phyloP scores from a whole-genome alignment of 2,329 filamentous ascomycete species.

The Aspergillaceae sp. region DNA sequence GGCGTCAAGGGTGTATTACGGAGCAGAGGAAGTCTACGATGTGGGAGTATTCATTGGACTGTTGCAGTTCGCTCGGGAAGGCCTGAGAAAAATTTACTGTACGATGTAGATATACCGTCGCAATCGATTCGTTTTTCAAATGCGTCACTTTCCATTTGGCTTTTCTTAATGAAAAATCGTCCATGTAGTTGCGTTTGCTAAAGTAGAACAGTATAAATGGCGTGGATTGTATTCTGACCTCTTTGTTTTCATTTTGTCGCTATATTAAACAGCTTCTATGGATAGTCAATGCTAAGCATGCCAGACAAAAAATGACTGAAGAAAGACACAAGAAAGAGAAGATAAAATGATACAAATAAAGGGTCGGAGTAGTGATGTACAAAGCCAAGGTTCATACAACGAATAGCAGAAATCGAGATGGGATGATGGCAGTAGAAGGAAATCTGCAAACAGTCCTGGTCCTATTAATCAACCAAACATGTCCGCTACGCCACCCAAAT shows the following conservation, averaged over 20 bases:
- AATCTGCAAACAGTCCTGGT: neutral
- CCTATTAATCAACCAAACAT: slow-evolving; percentile 39
- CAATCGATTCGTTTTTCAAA: slow-evolving; percentile 17
- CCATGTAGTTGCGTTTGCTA: too few species aligned
- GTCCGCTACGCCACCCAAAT: slow-evolving; percentile 45
- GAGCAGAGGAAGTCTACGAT: too few species aligned
- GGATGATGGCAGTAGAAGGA: too few species aligned
- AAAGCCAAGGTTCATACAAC: neutral
- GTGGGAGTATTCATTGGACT: neutral
- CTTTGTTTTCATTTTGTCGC: slow-evolving; percentile 3
- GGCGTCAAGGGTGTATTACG: neutral
- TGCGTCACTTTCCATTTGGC: too few species aligned
- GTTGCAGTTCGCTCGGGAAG: neutral
- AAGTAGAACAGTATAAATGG: too few species aligned
- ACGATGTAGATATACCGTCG: slow-evolving; percentile 29
- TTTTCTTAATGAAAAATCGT: too few species aligned
- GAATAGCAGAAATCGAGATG: too few species aligned
- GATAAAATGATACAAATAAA: too few species aligned
- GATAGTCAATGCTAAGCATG: neutral
- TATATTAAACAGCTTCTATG: neutral
- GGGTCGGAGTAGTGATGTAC: neutral
- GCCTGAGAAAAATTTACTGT: slow-evolving; percentile 7
- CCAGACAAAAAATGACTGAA: slow-evolving; percentile 1
- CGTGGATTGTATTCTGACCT: neutral
- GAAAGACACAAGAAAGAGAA: slow-evolving; percentile 1